Conservation (phyloP, 225 moss, liverwort and hornwort species). For the Pseudisothecium myosuroides region DNA sequence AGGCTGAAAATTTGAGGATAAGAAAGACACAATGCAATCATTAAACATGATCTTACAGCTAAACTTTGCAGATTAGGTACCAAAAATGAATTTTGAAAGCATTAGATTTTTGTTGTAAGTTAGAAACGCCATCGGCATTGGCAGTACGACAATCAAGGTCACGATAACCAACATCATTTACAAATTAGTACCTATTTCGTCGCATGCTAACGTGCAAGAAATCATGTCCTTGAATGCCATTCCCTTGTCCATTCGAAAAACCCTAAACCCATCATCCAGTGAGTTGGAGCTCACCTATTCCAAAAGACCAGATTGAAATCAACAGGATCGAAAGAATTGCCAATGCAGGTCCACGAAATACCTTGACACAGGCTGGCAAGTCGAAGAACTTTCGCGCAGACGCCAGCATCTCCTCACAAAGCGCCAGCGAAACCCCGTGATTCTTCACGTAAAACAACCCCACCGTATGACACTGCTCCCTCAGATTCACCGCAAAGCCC, state of each 20-base stretch:
- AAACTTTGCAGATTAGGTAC: background rate
- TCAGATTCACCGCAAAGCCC: conserved; percentile 18
- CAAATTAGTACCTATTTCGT: background rate
- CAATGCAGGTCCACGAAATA: background rate
- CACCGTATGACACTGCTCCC: conserved; percentile 49
- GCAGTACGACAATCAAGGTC: background rate
- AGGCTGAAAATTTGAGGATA: background rate
- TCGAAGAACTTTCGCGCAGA: conserved; percentile 30
- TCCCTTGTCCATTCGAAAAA: background rate
- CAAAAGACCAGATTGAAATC: background rate
- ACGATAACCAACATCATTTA: background rate
- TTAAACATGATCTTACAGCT: background rate
- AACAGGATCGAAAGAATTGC: background rate
- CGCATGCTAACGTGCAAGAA: no score
- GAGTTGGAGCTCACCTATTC: background rate
- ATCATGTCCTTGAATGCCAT: background rate
- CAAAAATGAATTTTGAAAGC: background rate
- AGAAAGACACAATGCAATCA: background rate
- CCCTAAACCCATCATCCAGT: background rate
- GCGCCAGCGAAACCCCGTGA: conserved; percentile 36
- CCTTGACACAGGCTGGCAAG: conserved; percentile 42
- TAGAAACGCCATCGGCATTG: background rate
- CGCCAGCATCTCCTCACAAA: conserved; percentile 33
- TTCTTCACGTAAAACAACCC: conserved; percentile 59
- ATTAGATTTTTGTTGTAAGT: background rate